Evolutionary conservation across 345 rosid genomes (phyloP).

Genomic region (Clarkia xantiana): DNA sequence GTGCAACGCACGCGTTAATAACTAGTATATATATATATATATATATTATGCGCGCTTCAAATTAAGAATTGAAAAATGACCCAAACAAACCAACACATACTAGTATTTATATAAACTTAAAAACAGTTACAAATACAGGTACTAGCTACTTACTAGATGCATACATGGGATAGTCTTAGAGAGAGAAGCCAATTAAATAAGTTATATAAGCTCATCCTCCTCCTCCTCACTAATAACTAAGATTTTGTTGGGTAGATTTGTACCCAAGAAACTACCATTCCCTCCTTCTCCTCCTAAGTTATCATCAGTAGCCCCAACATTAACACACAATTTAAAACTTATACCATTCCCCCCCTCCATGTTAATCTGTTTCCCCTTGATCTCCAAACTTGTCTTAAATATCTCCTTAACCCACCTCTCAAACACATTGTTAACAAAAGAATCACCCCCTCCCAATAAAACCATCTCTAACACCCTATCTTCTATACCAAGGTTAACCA

Average conservation of each 20-base stretch:
- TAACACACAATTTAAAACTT: slow-evolving; percentile 4
- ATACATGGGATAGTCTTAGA: not conserved
- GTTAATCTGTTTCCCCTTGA: slow-evolving; percentile 2
- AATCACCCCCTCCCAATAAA: slow-evolving; percentile 6
- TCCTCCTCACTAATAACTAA: too few species aligned
- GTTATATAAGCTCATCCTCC: too few species aligned
- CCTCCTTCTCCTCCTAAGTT: not conserved
- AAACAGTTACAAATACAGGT: too few species aligned
- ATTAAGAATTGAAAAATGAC: too few species aligned
- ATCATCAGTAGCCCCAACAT: too few species aligned
- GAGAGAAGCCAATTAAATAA: too few species aligned
- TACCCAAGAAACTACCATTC: not conserved
- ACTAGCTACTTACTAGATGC: not conserved
- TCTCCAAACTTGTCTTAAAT: slow-evolving; percentile 1
- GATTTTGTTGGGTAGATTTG: slow-evolving; percentile 3
- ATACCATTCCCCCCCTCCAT: slow-evolving; percentile 7
- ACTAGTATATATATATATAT: too few species aligned
- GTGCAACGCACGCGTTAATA: too few species aligned
- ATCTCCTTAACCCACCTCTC: slow-evolving; percentile 8
- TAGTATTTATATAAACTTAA: too few species aligned
- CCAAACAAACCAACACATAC: too few species aligned
- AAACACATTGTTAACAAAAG: slow-evolving; percentile 8
- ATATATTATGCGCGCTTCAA: too few species aligned
- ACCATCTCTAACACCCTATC: slow-evolving; percentile 8
- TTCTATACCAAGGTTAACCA: slow-evolving; percentile 5